Conservation (phyloP, 2,329 filamentous ascomycete species). For the Monosporascus sp. region DNA sequence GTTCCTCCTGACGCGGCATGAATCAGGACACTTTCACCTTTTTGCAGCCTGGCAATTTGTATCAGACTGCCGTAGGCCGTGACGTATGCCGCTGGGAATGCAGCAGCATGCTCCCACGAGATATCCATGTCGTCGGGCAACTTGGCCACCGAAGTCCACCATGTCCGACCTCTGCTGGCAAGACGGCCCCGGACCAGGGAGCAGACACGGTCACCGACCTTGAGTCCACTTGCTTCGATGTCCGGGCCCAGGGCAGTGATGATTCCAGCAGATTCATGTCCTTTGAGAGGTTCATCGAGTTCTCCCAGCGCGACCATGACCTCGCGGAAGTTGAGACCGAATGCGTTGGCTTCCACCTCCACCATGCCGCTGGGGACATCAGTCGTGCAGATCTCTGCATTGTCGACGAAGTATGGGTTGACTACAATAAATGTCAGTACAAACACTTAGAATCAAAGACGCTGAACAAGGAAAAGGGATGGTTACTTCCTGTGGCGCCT, state of each 20-base stretch:
- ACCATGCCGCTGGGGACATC: conserved; percentile 25
- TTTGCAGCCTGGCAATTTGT: background rate
- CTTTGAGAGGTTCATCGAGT: conserved; percentile 27
- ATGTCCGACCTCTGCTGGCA: conserved; percentile 28
- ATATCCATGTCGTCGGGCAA: background rate
- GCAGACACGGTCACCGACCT: conserved; percentile 32
- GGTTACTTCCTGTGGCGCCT: too few relatives aligned
- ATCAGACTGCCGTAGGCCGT: background rate
- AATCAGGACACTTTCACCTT: background rate
- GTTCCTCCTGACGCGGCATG: background rate
- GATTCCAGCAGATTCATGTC: conserved; percentile 36
- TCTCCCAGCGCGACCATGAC: conserved; percentile 39
- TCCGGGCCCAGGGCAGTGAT: conserved; percentile 22
- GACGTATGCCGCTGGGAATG: background rate
- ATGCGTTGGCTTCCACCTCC: conserved; percentile 25
- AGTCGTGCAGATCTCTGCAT: conserved; percentile 26
- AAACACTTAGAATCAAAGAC: conserved; percentile 6
- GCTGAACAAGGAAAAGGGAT: too few relatives aligned
- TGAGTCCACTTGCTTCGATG: conserved; percentile 14
- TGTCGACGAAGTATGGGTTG: conserved; percentile 26
- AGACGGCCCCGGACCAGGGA: conserved; percentile 30
- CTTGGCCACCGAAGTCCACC: conserved; percentile 27
- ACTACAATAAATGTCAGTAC: background rate
- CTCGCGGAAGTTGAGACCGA: conserved; percentile 43
- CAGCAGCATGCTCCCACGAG: background rate